A percentile compares a stretch with the other conserved stretches of the same genome.
Evolutionary conservation across 768 basidiomycete species (phyloP).

Genomic region (Lyophyllum decastes): DNA sequence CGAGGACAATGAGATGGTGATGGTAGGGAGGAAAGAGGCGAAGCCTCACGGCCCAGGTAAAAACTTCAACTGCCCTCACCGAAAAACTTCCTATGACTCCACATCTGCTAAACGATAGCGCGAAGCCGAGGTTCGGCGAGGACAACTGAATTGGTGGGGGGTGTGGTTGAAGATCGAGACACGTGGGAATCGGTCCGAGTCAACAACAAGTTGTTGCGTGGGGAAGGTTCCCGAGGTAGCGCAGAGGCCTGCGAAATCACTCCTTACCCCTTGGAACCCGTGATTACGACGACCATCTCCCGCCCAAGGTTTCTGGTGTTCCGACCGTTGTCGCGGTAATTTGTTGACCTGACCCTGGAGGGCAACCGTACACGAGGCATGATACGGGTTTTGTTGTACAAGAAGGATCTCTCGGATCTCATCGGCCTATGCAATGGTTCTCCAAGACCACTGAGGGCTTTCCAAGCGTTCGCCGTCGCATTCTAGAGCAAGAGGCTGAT

Average conservation of each 20-base stretch:
- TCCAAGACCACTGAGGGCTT: neutral
- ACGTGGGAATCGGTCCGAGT: too few species aligned
- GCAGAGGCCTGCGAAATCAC: conserved; percentile 13
- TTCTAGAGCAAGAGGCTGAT: neutral
- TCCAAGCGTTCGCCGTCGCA: neutral
- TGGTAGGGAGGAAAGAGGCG: neutral
- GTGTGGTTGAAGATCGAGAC: neutral
- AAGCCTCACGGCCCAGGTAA: neutral
- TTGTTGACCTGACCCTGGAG: too few species aligned
- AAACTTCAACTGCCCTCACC: neutral
- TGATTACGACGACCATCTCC: neutral
- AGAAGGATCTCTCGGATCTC: neutral
- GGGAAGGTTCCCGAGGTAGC: neutral
- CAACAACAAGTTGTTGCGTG: too few species aligned
- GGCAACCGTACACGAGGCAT: too few species aligned
- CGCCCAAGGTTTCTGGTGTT: too few species aligned
- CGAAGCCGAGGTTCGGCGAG: neutral
- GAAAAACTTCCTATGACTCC: neutral
- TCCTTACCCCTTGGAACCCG: conserved; percentile 17
- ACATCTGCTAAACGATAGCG: neutral
- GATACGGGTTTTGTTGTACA: neutral
- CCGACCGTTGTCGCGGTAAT: too few species aligned
- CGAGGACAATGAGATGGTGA: neutral
- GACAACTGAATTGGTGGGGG: neutral
- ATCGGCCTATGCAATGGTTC: neutral